Conservation (phyloP, 192 early-diverging fungal genomes). For the Entomortierella chlamydospora region DNA sequence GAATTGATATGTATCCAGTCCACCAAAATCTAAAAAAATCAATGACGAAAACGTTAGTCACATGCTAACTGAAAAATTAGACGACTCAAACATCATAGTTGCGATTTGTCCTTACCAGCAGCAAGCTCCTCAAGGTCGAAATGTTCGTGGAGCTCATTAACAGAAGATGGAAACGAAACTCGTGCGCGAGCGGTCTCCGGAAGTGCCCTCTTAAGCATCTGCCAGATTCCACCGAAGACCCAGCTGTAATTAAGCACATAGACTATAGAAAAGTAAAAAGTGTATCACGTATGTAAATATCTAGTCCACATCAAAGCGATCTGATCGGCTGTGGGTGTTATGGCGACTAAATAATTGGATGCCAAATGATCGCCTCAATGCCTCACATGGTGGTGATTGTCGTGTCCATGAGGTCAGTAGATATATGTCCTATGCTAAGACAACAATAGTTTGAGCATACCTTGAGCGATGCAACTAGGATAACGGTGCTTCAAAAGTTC, state of each 20-base stretch:
- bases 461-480: conserved; percentile 53
- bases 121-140: conserved; percentile 47
- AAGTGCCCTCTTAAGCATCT: conserved; percentile 50
- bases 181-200: conserved; percentile 51
- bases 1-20: conserved; percentile 27
- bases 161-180: conserved; percentile 44
- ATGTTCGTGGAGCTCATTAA: conserved; percentile 45
- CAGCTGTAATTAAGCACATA: conserved; percentile 55
- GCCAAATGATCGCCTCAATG: too few relatives aligned
- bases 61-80: neutral
- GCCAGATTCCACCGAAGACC: conserved; percentile 56
- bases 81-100: too few relatives aligned
- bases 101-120: conserved; percentile 15
- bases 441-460: conserved; percentile 3
- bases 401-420: neutral
- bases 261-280: conserved; percentile 11
- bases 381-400: too few relatives aligned
- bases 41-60: neutral
- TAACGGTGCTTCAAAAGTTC: conserved; percentile 52
- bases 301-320: too few relatives aligned
- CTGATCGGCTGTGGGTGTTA: too few relatives aligned
- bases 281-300: too few relatives aligned
- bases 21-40: conserved; percentile 42
- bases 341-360: too few relatives aligned
- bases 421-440: neutral